phyloP scores from a whole-genome alignment of 1,284 basidiomycete species.

The Veloporphyrellus conicus region DNA sequence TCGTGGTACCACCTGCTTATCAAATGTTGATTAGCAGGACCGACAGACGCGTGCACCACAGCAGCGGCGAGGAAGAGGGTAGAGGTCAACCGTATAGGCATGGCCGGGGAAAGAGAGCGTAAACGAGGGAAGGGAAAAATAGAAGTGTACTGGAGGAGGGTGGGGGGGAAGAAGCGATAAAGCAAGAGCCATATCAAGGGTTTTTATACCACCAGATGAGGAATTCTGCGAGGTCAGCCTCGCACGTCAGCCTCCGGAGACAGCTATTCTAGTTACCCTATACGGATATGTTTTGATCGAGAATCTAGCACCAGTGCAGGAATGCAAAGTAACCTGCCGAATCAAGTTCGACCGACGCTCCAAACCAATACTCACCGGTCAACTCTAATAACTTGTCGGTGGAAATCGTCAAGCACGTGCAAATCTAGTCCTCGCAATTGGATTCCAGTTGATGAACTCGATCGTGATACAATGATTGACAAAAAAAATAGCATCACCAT shows the following conservation, averaged over 20 bases:
- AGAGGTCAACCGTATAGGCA: constrained; percentile 33
- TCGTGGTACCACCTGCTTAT: constrained; percentile 56
- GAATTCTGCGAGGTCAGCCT: constrained; percentile 25
- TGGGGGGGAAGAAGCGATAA: constrained; percentile 9
- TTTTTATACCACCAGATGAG: constrained; percentile 28
- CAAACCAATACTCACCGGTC: constrained; percentile 18
- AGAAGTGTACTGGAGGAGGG: constrained; percentile 17
- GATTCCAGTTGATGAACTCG: constrained; percentile 17
- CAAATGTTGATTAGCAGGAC: constrained; percentile 35
- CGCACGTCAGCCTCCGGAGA: constrained; percentile 18
- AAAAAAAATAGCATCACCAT: constrained; percentile 15
- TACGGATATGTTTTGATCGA: constrained; percentile 1
- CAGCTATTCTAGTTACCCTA: constrained; percentile 15
- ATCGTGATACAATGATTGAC: constrained; percentile 19
- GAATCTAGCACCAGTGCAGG: constrained; percentile 9
- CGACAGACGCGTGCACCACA: constrained; percentile 30
- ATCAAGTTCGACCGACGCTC: constrained; percentile 24
- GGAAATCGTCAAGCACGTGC: neutral
- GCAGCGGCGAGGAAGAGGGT: constrained; percentile 36
- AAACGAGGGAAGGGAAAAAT: constrained; percentile 25
- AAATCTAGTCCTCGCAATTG: constrained; percentile 2
- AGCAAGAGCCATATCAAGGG: neutral
- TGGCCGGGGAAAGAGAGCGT: constrained; percentile 14
- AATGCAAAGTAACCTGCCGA: constrained; percentile 12
- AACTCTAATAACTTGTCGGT: neutral